Base-by-base conservation (phyloP, 352 stramenopile genomes). In the Phytophthora chlamydospora region DNA sequence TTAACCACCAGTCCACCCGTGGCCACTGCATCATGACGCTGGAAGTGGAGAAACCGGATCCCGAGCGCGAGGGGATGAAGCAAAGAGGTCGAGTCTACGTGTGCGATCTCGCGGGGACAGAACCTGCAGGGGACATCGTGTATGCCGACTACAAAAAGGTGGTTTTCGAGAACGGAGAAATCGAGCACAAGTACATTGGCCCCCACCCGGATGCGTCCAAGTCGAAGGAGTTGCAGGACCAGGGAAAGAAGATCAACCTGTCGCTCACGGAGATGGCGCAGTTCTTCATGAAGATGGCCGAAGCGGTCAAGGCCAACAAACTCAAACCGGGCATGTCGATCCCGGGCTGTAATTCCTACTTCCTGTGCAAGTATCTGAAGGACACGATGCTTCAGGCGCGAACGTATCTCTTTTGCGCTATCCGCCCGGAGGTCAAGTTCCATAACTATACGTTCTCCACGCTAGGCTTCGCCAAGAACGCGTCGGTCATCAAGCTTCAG, bases 221-320 rank as follows among this genome's bases (percentile, higher is more conserved):
- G 72, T 97, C 91, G 19, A 98, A 97, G 75, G 88, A 98, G 47
- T 66, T 98, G 35, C 93, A 98, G 71, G 92, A 97, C 68, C 90
- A 98, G 59, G 93, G 93, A 46, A 98, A 98, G 83, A 98, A 98
- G 64, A 98, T 98, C 80, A 98, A 98, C 55, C 58, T 98, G 50
- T 98, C 90, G 21, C 75, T 98, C 19, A 97, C 91, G 9, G 93
- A 98, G 77, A 98, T 98, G 93, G 86, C 93, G 12, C 92, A 98
- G 66, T 98, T 98, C 68, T 98, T 98, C 76, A 97, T 98, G 90
- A 98, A 98, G 65, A 98, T 98, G 93, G 93, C 93, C 21, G 93
- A 98, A 47, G 90, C 91, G 41, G 86, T 97, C 40, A 95, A 97
- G 38, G 88, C 91, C 48, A 98, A 98, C 76, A 98, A 97, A 48